Evolutionary conservation across 768 basidiomycete genomes (phyloP).

Genomic region (Cystofilobasidium capitatum): DNA sequence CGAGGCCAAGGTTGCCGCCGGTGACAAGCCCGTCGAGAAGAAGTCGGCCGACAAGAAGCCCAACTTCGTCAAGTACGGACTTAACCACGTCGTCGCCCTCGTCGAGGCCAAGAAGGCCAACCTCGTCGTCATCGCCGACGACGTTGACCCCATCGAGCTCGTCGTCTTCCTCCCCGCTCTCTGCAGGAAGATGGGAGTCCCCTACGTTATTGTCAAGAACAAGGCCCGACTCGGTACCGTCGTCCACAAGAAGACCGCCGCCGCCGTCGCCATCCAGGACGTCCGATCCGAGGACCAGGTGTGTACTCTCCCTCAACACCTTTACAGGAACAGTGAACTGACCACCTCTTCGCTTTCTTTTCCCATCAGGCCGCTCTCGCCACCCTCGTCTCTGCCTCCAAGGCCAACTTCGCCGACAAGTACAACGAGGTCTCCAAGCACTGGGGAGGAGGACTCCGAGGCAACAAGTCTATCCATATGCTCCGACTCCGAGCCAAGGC

Average conservation of each 20-base stretch:
- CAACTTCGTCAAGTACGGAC: conserved; percentile 85
- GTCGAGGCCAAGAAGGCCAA: conserved; percentile 91
- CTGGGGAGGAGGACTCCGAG: conserved; percentile 95
- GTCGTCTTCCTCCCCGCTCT: conserved; percentile 96
- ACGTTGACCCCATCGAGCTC: conserved; percentile 97
- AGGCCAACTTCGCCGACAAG: conserved; percentile 95
- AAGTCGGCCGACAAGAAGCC: conserved; percentile 83
- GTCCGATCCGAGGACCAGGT: conserved; percentile 91
- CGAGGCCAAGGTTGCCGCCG: conserved; percentile 61
- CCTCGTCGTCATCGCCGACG: conserved; percentile 86
- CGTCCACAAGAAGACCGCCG: conserved; percentile 96
- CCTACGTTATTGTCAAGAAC: conserved; percentile 95
- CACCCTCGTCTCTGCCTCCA: conserved; percentile 81
- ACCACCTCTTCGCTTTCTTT: no score
- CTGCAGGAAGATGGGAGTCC: conserved; percentile 97
- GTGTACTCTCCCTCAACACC: no score
- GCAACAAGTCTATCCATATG: conserved; percentile 81
- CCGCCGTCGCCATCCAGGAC: conserved; percentile 82
- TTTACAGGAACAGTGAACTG: no score
- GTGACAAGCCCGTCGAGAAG: conserved; percentile 42
- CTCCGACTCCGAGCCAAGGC: conserved; percentile 90
- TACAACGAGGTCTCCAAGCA: conserved; percentile 81
- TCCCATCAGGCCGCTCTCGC: conserved; percentile 85
- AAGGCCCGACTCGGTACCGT: conserved; percentile 97
- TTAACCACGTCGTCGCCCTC: conserved; percentile 93